These are phyloP conservation scores for Ophidiomyces ophidiicola DNA, from an alignment of 2,329 filamentous ascomycete genomes.

Conservation along the genomic window DNA sequence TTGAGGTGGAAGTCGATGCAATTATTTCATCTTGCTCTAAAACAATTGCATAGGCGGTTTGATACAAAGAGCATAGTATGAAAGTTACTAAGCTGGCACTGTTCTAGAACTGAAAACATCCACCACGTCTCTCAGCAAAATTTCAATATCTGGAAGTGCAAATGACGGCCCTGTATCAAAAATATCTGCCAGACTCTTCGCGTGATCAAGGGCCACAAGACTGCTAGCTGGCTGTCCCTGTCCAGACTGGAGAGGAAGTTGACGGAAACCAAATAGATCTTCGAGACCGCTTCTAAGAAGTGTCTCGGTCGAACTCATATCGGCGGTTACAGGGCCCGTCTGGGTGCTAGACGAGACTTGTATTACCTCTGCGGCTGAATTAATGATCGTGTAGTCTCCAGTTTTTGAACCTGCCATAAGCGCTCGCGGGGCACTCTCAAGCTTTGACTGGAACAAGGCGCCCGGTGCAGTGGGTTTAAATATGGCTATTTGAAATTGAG, in stretches of 20 bases:
- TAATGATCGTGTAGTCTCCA: conserved; percentile 63
- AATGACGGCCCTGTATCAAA: conserved; percentile 31
- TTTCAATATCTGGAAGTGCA: conserved; percentile 27
- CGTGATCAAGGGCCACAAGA: conserved; percentile 10
- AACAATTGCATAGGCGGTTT: too few species aligned
- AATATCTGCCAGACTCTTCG: conserved; percentile 25
- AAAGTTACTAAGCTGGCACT: conserved; percentile 2
- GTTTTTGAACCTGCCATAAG: conserved; percentile 52
- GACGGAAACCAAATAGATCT: conserved; percentile 23
- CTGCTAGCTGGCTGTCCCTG: conserved; percentile 5
- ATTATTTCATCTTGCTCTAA: too few species aligned
- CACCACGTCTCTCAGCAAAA: conserved; percentile 31
- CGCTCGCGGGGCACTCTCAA: conserved; percentile 49
- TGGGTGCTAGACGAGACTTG: conserved; percentile 23
- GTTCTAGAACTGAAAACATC: conserved; percentile 20
- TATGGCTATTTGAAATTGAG: conserved; percentile 44
- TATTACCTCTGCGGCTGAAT: conserved; percentile 62
- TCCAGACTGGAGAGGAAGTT: conserved; percentile 6
- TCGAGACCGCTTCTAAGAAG: conserved; percentile 24
- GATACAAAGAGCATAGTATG: too few species aligned
- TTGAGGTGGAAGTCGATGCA: conserved; percentile 31
- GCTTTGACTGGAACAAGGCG: conserved; percentile 46
- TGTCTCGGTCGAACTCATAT: conserved; percentile 18
- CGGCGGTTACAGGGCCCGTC: conserved; percentile 18
- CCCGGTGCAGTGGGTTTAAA: conserved; percentile 52